phyloP scores from a whole-genome alignment of 805 yeast species.

The Lipomyces mesembrius region DNA sequence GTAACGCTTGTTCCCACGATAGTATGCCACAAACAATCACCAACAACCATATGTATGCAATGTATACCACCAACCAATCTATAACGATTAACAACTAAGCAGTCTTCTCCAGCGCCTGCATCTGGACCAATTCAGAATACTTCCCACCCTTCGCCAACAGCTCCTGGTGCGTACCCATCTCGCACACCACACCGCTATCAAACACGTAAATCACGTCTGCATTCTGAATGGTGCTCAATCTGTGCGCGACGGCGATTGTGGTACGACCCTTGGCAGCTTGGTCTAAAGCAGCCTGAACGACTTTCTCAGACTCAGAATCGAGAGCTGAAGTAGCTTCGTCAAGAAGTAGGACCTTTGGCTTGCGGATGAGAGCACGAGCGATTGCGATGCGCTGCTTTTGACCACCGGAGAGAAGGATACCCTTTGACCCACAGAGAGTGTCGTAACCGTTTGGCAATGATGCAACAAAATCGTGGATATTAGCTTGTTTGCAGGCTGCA shows the following conservation, averaged over 20 bases:
- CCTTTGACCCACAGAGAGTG: constrained; percentile 54
- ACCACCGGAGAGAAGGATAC: constrained; percentile 66
- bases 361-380: constrained; percentile 63
- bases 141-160: constrained; percentile 47
- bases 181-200: constrained; percentile 59
- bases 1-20: not conserved
- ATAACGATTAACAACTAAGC: constrained; percentile 9
- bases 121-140: constrained; percentile 49
- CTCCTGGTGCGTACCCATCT: constrained; percentile 54
- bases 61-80: not conserved
- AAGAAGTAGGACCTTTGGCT: constrained; percentile 59
- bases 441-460: constrained; percentile 61
- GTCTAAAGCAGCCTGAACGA: constrained; percentile 64
- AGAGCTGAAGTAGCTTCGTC: constrained; percentile 63
- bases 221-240: constrained; percentile 63
- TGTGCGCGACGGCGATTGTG: constrained; percentile 74
- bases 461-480: constrained; percentile 55
- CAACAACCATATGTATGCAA: not conserved
- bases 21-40: not conserved
- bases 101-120: constrained; percentile 52
- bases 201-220: constrained; percentile 60
- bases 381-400: constrained; percentile 68
- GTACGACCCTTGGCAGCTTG: constrained; percentile 66
- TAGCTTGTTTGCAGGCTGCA: constrained; percentile 56
- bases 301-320: constrained; percentile 64